Percentiles rank a stretch among this genome's conserved stretches.
Evolutionary conservation across 345 rosid species (phyloP).

Genomic region (Laguncularia racemosa): DNA sequence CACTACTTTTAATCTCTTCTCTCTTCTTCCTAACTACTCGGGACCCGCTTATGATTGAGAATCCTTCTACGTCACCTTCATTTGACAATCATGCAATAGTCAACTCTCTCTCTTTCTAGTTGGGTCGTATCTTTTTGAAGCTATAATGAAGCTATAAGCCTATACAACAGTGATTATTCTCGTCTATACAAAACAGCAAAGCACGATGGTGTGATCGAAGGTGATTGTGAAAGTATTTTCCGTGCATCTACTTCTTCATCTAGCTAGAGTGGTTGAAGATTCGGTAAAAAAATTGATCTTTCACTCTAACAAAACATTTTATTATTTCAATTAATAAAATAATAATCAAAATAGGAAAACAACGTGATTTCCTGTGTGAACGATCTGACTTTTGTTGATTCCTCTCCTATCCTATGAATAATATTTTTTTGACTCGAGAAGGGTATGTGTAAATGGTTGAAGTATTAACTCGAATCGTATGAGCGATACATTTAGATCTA

Average conservation of each 20-base stretch:
- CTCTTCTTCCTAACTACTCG: conserved; percentile 28
- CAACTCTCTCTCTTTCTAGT: conserved; percentile 22
- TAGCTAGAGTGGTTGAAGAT: conserved; percentile 31
- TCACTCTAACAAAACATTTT: conserved; percentile 10
- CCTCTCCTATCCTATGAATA: not conserved
- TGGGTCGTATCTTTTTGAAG: no score
- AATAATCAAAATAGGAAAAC: not conserved
- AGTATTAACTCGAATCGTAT: no score
- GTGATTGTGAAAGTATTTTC: conserved; percentile 3
- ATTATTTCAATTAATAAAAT: not conserved
- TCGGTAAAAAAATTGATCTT: conserved; percentile 24
- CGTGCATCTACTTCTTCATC: conserved; percentile 9
- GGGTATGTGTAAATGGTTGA: no score
- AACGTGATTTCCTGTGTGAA: conserved; percentile 7
- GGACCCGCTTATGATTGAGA: conserved; percentile 41
- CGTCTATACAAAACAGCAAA: not conserved
- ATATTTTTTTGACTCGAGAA: not conserved
- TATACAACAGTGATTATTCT: not conserved
- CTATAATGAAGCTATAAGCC: not conserved
- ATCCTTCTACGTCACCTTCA: conserved; percentile 34
- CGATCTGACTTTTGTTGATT: conserved; percentile 5
- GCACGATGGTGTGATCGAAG: conserved; percentile 4
- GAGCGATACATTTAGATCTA: no score
- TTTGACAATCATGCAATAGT: conserved; percentile 20
- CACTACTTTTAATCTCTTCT: not conserved